Evolutionary conservation across 768 basidiomycete genomes (phyloP), one percentile per base, ranked within the genome.

Genomic region (Gyrodon lividus): DNA sequence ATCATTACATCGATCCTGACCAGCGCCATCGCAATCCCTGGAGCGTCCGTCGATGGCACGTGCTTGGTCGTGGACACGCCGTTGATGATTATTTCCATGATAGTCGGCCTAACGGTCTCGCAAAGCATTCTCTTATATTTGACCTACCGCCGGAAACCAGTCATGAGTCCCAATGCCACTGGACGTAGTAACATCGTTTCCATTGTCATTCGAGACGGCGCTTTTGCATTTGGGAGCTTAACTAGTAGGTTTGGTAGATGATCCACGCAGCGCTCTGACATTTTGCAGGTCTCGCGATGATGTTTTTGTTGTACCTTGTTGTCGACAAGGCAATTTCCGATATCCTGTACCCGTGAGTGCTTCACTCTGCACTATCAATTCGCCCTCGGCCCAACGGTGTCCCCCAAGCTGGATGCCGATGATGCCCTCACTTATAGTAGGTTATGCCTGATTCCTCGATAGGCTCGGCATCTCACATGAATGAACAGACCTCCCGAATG

Each of bases 181-280:
- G 50, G 62, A 28, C 51, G 38, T 24, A 62, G 57, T 33, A 59
- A 42, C 33, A 45, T 64, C 10, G 16, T 51, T 39, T 17, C 30
- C 4, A 19, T 62, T 6, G n/a, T 63, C 1, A 6, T 54, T 37
- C 56, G 59, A 3, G 62, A 63, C 33, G 62, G 59, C 16, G 13
- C 43, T 19, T 22, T 59, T 20, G 62, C 48, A 4, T 56, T 54
- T 43, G 30, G 28, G 5, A 22, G 35, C 38, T 40, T 43, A 16
- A 19, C 39, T 9, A 46, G 62, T 63, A 39, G 5, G 62, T 60
- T 23, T 8, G n/a, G 19, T 37, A 19, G 35, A 37, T 12, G 31
- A 14, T 31, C 13, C 13, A 31, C 13, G 12, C 4, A 12, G 10
- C 13, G 10, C 31, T 31, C 31, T 31, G 31, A 31, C 13, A 13